Conservation (phyloP, 345 rosid species). For the Cardiospermum halicacabum region DNA sequence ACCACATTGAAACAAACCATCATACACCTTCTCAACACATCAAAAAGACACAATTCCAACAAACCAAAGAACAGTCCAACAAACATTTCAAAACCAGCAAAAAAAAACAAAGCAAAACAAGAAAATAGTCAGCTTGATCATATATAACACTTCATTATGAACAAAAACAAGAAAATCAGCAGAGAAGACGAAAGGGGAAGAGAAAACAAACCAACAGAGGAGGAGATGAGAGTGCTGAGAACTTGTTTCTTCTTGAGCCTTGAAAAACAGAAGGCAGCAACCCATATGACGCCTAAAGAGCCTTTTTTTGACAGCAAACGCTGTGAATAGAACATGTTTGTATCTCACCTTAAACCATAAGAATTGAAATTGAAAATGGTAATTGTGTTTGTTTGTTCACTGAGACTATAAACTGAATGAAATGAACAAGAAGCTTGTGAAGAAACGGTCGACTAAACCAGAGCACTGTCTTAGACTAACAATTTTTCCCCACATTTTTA, state of each 20-base stretch:
- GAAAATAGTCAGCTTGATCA: not conserved
- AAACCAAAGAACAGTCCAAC: not conserved
- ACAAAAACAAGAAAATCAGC: constrained; percentile 1
- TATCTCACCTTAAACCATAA: not conserved
- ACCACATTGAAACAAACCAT: constrained; percentile 9
- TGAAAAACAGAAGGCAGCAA: constrained; percentile 77
- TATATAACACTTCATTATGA: not conserved
- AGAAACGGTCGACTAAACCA: too few species aligned
- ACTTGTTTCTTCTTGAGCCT: constrained; percentile 74
- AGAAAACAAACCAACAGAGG: constrained; percentile 75
- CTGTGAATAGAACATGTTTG: constrained; percentile 56
- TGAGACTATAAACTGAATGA: too few species aligned
- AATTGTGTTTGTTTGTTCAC: not conserved
- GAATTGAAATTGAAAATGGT: not conserved
- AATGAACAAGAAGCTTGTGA: too few species aligned
- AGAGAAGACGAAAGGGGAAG: constrained; percentile 9
- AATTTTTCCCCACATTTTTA: too few species aligned
- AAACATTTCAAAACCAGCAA: not conserved
- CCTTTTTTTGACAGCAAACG: constrained; percentile 57
- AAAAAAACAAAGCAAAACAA: not conserved
- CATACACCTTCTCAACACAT: constrained; percentile 8
- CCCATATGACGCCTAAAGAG: constrained; percentile 66
- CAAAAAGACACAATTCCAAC: not conserved
- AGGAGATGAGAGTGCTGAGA: constrained; percentile 55
- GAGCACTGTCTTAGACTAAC: too few species aligned